Evolutionary conservation across 257 asterid genomes (phyloP), one percentile per base, ranked within the genome.

Genomic region (Handroanthus guayacan): DNA sequence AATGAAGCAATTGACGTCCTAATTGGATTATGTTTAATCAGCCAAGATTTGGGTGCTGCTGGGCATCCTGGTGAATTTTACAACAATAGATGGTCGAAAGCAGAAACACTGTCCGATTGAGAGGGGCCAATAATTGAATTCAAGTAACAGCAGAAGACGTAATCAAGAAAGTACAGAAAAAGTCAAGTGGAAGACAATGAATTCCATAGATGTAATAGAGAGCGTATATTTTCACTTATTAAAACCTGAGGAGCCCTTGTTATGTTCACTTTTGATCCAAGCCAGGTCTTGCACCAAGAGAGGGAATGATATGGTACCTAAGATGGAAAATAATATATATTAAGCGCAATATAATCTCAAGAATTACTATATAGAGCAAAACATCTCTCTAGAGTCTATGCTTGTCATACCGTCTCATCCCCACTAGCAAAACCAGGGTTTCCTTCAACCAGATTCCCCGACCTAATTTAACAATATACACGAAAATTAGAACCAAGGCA

Each of bases 221-320:
- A 56, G 6, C 38, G 5, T 79, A 45, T 44, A 71, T 60, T 45
- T 68, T 65, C 63, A 52, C 18, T 73, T 61, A 11, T 70, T 64
- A 61, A 58, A 76, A 92, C 99, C 99, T 94, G 99, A 56, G 99
- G 99, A 71, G 99, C 87, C 92, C 99, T 94, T 79, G 99, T 94
- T 78, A 94, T 87, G 75, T 94, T 94, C 66, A 94, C 97, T 84
- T 87, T 85, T 54, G 93, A 82, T 80, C 99, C 99, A 76, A 94
- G 86, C 99, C 98, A 94, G 86, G 73, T 92, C 92, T 94, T 94
- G 97, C 99, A 94, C 97, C 98, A 94, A 78, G 99, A 94, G 86
- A 94, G 99, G 68, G 99, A 94, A 89, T 95, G 44, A 72, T 92
- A 95, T 9, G 99, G 92, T 69, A 95, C 99, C 99, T 95, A 73